A percentile compares a stretch with the other conserved stretches of the same genome.
phyloP scores from a whole-genome alignment of 495 filamentous ascomycete species.

The Podospora sp. region DNA sequence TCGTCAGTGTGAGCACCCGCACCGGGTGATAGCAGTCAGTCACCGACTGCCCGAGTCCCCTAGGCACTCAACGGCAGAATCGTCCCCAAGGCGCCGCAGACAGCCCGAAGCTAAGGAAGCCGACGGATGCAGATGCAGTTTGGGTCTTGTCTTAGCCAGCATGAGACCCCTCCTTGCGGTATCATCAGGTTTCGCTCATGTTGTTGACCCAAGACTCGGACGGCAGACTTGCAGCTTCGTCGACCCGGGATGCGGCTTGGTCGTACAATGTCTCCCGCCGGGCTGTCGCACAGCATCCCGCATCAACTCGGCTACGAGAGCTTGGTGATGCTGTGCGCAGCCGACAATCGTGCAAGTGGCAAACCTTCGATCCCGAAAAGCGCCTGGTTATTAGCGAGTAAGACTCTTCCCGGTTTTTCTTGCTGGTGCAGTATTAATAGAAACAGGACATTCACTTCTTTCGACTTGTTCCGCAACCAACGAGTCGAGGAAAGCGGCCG shows the following conservation, averaged over 20 bases:
- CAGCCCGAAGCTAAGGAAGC: not conserved
- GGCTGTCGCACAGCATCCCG: not conserved
- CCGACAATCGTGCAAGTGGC: not conserved
- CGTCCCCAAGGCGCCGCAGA: not conserved
- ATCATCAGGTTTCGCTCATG: not conserved
- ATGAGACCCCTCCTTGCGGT: not conserved
- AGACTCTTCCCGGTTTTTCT: not conserved
- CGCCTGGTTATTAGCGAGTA: not conserved
- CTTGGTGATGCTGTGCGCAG: not conserved
- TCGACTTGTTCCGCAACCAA: slow-evolving; percentile 3
- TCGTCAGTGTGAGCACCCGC: not conserved
- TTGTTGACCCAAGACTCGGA: not conserved
- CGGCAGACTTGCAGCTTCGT: not conserved
- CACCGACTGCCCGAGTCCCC: not conserved
- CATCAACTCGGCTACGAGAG: not conserved
- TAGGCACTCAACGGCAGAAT: not conserved
- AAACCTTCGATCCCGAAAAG: not conserved
- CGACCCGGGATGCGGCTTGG: not conserved
- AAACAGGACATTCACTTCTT: not conserved
- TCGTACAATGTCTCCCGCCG: not conserved
- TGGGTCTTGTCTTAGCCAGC: not conserved
- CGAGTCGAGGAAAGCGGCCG: not conserved
- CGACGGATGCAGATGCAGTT: not conserved
- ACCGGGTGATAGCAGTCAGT: not conserved
- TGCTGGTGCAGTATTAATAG: slow-evolving; percentile 7